These are phyloP conservation scores for Cadophora sp. DNA, from an alignment of 2,329 filamentous ascomycete genomes.

Conservation along the genomic window DNA sequence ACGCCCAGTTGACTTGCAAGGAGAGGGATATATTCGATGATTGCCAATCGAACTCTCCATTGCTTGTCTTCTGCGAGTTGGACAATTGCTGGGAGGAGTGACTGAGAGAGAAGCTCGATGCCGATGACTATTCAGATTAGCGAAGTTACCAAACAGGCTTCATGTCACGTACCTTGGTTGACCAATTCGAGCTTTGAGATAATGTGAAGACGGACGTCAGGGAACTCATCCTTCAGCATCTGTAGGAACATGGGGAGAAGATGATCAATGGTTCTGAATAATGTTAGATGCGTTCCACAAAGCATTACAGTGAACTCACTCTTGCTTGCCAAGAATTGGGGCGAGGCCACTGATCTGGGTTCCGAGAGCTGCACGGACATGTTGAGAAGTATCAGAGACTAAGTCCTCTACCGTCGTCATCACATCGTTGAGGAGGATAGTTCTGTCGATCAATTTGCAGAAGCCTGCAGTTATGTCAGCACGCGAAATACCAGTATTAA, in stretches of 20 bases:
- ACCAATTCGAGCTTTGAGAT: slow-evolving; percentile 99
- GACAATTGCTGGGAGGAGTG: slow-evolving; percentile 94
- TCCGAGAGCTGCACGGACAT: slow-evolving; percentile 92
- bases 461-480: slow-evolving; percentile 67
- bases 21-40: slow-evolving; percentile 98
- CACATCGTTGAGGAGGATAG: slow-evolving; percentile 90
- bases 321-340: slow-evolving; percentile 96
- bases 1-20: slow-evolving; percentile 95
- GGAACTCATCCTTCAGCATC: slow-evolving; percentile 99
- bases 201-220: slow-evolving; percentile 96
- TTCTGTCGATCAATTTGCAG: slow-evolving; percentile 86
- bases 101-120: slow-evolving; percentile 95
- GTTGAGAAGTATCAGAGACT: slow-evolving; percentile 94
- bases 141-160: not conserved
- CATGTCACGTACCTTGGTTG: slow-evolving; percentile 75
- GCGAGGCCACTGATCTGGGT: slow-evolving; percentile 97
- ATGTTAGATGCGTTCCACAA: slow-evolving; percentile 27
- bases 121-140: slow-evolving; percentile 76
- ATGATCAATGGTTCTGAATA: slow-evolving; percentile 84
- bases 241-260: slow-evolving; percentile 98
- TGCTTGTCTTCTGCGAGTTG: slow-evolving; percentile 99
- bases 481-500: not conserved
- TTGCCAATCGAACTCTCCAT: slow-evolving; percentile 96
- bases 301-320: slow-evolving; percentile 59
- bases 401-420: slow-evolving; percentile 97